A percentile compares a stretch with the other conserved stretches of the same genome.
Evolutionary conservation across 768 basidiomycete genomes (phyloP).

Genomic region (Trametes elegans): DNA sequence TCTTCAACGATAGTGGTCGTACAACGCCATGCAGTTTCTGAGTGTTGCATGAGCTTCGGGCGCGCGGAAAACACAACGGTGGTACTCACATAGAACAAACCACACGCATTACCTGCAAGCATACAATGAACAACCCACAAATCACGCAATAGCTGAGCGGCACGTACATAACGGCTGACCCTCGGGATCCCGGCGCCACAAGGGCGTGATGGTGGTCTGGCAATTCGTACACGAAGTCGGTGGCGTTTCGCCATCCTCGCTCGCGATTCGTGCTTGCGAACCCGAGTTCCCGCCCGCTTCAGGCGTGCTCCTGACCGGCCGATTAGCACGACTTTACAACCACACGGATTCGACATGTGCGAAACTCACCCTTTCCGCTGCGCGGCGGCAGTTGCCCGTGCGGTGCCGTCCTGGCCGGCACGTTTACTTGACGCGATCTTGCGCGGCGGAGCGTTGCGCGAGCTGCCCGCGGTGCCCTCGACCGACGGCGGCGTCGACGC

Average conservation of each 20-base stretch:
- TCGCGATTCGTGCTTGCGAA: slow-evolving; percentile 31
- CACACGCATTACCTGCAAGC: slow-evolving; percentile 79
- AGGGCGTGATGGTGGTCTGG: slow-evolving; percentile 90
- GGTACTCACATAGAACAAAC: slow-evolving; percentile 81
- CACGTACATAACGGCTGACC: slow-evolving; percentile 86
- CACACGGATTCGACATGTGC: neutral
- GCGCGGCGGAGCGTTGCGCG: slow-evolving; percentile 37
- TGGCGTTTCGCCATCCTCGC: slow-evolving; percentile 65
- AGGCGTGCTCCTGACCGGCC: slow-evolving; percentile 54
- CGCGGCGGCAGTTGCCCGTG: slow-evolving; percentile 11
- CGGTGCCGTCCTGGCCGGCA: slow-evolving; percentile 46
- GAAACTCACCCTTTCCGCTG: slow-evolving; percentile 47
- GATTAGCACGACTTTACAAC: slow-evolving; percentile 1
- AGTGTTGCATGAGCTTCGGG: too few relatives aligned
- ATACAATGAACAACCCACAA: slow-evolving; percentile 16
- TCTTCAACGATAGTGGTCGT: slow-evolving; percentile 91
- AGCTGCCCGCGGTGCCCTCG: slow-evolving; percentile 42
- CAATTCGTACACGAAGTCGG: slow-evolving; percentile 94
- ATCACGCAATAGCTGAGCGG: neutral
- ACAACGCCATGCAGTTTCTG: slow-evolving; percentile 97
- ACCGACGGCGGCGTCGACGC: slow-evolving; percentile 73
- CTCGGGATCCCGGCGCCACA: slow-evolving; percentile 92
- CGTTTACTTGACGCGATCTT: slow-evolving; percentile 70
- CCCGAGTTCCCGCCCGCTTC: slow-evolving; percentile 42
- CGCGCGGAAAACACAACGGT: too few relatives aligned